phyloP scores from a whole-genome alignment of 352 stramenopile species.

The Phytophthora chlamydospora region DNA sequence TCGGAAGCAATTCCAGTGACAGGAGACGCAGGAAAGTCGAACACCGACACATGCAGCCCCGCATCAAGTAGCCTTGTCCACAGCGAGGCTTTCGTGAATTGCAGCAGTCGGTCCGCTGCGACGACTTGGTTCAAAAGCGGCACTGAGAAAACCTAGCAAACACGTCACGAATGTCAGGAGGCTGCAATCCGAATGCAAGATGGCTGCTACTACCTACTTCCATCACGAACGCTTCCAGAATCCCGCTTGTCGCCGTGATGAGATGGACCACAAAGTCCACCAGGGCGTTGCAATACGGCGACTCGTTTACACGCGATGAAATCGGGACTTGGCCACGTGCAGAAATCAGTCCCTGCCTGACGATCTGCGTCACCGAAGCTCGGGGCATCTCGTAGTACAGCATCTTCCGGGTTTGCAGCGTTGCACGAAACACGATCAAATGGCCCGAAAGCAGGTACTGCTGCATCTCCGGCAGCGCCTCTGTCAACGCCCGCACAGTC shows the following conservation, averaged over 20 bases:
- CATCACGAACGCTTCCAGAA: slow-evolving; percentile 39
- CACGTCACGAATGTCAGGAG: slow-evolving; percentile 2
- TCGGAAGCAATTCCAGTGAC: slow-evolving; percentile 52
- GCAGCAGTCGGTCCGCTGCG: slow-evolving; percentile 18
- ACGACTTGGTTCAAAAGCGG: slow-evolving; percentile 48
- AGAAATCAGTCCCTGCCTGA: slow-evolving; percentile 32
- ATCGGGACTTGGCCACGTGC: slow-evolving; percentile 24
- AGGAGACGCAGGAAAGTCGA: slow-evolving; percentile 48
- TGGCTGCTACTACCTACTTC: slow-evolving; percentile 24
- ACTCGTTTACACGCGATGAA: slow-evolving; percentile 21
- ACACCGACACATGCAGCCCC: slow-evolving; percentile 32
- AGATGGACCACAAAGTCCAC: slow-evolving; percentile 34
- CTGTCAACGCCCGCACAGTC: slow-evolving; percentile 22
- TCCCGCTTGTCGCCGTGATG: slow-evolving; percentile 20
- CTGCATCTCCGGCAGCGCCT: slow-evolving; percentile 32
- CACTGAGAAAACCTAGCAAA: slow-evolving; percentile 51
- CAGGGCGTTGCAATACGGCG: slow-evolving; percentile 34
- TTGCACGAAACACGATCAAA: slow-evolving; percentile 21
- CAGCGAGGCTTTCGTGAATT: slow-evolving; percentile 31
- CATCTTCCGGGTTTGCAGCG: slow-evolving; percentile 13
- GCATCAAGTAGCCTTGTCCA: slow-evolving; percentile 43
- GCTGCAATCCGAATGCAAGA: neutral
- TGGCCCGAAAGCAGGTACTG: slow-evolving; percentile 37
- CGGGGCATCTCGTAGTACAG: slow-evolving; percentile 36
- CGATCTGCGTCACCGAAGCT: slow-evolving; percentile 35